Evolutionary conservation across 768 basidiomycete genomes (phyloP).

Genomic region (Russula sp.): DNA sequence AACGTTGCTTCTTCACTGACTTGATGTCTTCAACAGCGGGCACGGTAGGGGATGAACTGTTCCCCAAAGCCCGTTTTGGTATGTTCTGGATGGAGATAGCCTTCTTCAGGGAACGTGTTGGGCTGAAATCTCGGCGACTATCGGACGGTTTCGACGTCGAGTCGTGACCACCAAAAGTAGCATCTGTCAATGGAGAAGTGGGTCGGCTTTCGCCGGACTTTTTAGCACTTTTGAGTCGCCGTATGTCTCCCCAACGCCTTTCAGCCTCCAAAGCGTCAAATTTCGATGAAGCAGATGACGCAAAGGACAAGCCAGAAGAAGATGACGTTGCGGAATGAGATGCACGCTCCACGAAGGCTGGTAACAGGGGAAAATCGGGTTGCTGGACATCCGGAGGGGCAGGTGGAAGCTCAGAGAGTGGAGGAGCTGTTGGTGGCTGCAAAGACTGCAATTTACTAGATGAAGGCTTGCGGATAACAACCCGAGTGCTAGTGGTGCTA

Average conservation of each 20-base stretch:
- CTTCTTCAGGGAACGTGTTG: slow-evolving; percentile 39
- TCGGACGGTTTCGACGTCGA: background rate
- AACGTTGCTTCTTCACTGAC: slow-evolving; percentile 47
- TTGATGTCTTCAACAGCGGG: slow-evolving; percentile 28
- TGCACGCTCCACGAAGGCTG: slow-evolving; percentile 9
- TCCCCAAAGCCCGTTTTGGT: slow-evolving; percentile 23
- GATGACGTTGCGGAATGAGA: slow-evolving; percentile 14
- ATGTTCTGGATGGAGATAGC: slow-evolving; percentile 53
- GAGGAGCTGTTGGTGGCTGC: slow-evolving; percentile 9
- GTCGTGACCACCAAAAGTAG: background rate
- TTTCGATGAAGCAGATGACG: slow-evolving; percentile 16
- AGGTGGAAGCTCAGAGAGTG: slow-evolving; percentile 11
- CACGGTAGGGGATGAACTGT: slow-evolving; percentile 27
- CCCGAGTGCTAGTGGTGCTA: slow-evolving; percentile 12
- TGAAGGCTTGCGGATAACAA: slow-evolving; percentile 20
- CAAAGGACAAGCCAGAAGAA: slow-evolving; percentile 20
- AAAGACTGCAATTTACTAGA: slow-evolving; percentile 9
- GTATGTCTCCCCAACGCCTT: background rate
- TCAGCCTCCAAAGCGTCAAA: slow-evolving; percentile 4
- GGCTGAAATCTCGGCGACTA: slow-evolving; percentile 17
- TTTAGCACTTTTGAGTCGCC: slow-evolving; percentile 14
- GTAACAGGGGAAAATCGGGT: slow-evolving; percentile 5
- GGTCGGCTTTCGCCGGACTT: slow-evolving; percentile 9
- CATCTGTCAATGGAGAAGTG: slow-evolving; percentile 6
- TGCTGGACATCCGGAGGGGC: slow-evolving; percentile 8